These are phyloP conservation scores for Colletotrichum echinochloae DNA, from an alignment of 2,329 filamentous ascomycete genomes.

Conservation along the genomic window DNA sequence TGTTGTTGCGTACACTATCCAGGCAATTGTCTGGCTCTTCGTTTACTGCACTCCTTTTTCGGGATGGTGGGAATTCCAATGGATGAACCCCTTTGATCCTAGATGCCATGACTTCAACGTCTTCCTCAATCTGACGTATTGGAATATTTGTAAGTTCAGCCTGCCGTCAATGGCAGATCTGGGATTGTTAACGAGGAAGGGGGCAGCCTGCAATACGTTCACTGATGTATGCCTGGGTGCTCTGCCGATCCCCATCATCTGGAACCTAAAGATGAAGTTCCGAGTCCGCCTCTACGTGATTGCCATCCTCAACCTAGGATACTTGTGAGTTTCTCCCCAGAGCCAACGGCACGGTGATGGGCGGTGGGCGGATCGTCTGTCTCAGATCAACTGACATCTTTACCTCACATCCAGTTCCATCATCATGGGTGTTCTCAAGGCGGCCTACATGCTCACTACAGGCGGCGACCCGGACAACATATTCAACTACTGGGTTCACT, in stretches of 20 bases:
- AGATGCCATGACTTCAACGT: constrained; percentile 42
- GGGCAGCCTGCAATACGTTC: constrained; percentile 46
- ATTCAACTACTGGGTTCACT: constrained; percentile 47
- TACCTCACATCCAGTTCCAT: constrained; percentile 48
- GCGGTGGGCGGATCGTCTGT: too few species aligned
- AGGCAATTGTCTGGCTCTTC: constrained; percentile 43
- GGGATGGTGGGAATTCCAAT: constrained; percentile 46
- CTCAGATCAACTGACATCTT: neutral
- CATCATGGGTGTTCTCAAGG: constrained; percentile 55
- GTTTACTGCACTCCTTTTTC: constrained; percentile 45
- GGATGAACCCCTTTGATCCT: constrained; percentile 44
- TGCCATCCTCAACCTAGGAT: constrained; percentile 48
- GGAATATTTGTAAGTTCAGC: constrained; percentile 42
- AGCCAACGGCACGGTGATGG: constrained; percentile 20
- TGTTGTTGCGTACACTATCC: constrained; percentile 42
- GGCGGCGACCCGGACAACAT: constrained; percentile 47
- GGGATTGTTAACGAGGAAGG: neutral
- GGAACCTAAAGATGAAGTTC: constrained; percentile 46
- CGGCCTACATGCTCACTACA: constrained; percentile 50
- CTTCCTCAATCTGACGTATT: constrained; percentile 43
- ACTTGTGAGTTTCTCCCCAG: constrained; percentile 47
- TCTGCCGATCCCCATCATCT: constrained; percentile 49
- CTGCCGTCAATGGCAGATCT: neutral
- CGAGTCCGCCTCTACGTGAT: constrained; percentile 46
- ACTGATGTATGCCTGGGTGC: constrained; percentile 48